These are phyloP conservation scores for Populus tremula DNA, from an alignment of 345 rosid species.

Conservation along the genomic window DNA sequence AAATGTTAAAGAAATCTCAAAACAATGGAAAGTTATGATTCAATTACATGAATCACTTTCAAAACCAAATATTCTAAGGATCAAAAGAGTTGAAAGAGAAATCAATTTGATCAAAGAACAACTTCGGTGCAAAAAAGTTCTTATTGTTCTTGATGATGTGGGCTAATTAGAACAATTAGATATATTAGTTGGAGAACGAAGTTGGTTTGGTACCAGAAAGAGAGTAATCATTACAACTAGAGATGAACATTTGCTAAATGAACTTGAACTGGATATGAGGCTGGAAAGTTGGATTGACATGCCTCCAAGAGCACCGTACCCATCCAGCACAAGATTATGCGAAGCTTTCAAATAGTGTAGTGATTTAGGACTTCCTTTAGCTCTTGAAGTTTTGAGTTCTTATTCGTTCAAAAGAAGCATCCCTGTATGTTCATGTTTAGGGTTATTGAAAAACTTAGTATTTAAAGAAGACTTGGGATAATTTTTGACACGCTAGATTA, in stretches of 20 bases:
- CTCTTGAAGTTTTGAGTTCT: constrained; percentile 16
- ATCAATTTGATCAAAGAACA: background rate
- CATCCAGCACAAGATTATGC: background rate
- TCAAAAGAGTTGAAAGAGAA: constrained; percentile 3
- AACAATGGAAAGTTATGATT: background rate
- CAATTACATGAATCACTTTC: background rate
- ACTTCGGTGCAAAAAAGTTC: background rate
- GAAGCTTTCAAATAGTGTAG: background rate
- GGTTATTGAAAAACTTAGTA: too few relatives aligned
- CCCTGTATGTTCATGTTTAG: background rate
- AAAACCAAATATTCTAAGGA: background rate
- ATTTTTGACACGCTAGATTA: too few relatives aligned
- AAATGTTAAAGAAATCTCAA: background rate
- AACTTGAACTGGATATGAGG: too few relatives aligned
- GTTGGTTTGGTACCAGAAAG: background rate
- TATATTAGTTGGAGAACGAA: background rate
- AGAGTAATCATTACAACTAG: constrained; percentile 10
- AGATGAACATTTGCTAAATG: background rate
- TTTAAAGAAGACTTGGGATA: too few relatives aligned
- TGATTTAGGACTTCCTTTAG: constrained; percentile 9
- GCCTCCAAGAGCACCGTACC: background rate
- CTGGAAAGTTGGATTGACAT: too few relatives aligned
- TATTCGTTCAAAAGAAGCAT: background rate
- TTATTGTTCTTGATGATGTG: constrained; percentile 17
- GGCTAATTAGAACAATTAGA: background rate